Evolutionary conservation across 768 basidiomycete genomes (phyloP), one percentile per base, ranked within the genome.

Genomic region (Boletus eberwhitei): DNA sequence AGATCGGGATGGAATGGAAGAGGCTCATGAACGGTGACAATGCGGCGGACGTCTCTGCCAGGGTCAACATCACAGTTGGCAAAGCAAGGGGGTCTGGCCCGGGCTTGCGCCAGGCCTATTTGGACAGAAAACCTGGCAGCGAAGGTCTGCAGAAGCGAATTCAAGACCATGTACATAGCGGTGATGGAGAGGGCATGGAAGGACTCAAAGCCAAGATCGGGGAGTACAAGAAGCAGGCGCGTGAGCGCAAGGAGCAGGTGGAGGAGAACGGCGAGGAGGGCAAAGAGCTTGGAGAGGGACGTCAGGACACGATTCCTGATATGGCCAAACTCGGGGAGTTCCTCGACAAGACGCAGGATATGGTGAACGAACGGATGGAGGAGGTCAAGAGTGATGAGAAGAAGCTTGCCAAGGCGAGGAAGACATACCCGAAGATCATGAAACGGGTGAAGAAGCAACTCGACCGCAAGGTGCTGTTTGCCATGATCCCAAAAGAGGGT

Each of bases 1-100:
- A 48, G 37, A 52, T 67, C 6, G 59, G 70, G 14, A 11, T 5
- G n/a, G 53, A 53, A n/a, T 62, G 69, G 69, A 59, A 50, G 55
- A 44, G n/a, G 13, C 46, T 56, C 4, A 47, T 63, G 59, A 50
- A 56, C 0, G 50, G 43, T 2, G 49, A 40, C 26, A 22, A 48
- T 16, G 16, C 32, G 5, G 17, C 21, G 8, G 50, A 29, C 17
- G 11, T n/a, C 42, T 53, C 38, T 26, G 19, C 42, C n/a, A 13
- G 3, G 21, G 41, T 19, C 37, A 21, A 34, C 16, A 32, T 42
- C 6, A 22, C 19, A 2, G 21, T 19, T 17, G 31, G 36, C 13
- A 19, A 32, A 22, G 35, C 2, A 21, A 16, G 22, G 21, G 29
- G 16, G 12, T 45, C 34, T 8, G 13, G 41, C 3, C 19, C 13